Base-by-base conservation (phyloP, 352 stramenopile genomes). In the Pythium sp. region DNA sequence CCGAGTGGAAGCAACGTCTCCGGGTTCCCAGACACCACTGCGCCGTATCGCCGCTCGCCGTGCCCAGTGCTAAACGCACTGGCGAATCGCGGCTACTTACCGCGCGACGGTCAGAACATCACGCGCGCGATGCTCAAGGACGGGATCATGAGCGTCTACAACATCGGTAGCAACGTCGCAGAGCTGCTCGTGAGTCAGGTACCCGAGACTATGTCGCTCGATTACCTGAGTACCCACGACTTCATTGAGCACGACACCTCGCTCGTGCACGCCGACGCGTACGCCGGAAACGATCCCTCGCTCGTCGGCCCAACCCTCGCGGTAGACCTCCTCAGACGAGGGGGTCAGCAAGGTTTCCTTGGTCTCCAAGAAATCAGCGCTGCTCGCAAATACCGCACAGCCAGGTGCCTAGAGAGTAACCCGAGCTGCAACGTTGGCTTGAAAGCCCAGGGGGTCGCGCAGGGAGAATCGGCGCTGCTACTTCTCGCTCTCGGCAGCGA, bases 21-120 rank as follows among this genome's bases (percentile, higher is more conserved):
- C 8, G 71, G 72, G 12, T 47, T 65, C 14, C 51, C 57, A 2
- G 72, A 64, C 2, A 66, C 62, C 15, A 67, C 68, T 12, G 54
- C 72, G 1, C 47, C 47, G 3, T 77, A 75, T 68, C 68, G 65
- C 15, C 72, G 72, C 24, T 77, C 72, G 8, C 76, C 76, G 18
- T 82, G 76, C 46, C 76, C 76, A n/a, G 67, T 60, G 30, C 53
- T 82, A n/a, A 82, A 82, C 46, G 28, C 71, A 4, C 70, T 82
- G 20, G 64, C 76, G 9, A 82, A 82, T 62, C 71, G 80, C 57
- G 74, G 74, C 47, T 58, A 77, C 53, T 30, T 82, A 22, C 68
- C 68, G 11, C 73, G 76, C 41, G 68, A 73, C 46, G 73, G 70
- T 14, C 70, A 70, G 18, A 65, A 69, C 30, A 53, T 76, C 26